Evolutionary conservation across 352 stramenopile species (phyloP).

Genomic region (Globisporangium canariense): DNA sequence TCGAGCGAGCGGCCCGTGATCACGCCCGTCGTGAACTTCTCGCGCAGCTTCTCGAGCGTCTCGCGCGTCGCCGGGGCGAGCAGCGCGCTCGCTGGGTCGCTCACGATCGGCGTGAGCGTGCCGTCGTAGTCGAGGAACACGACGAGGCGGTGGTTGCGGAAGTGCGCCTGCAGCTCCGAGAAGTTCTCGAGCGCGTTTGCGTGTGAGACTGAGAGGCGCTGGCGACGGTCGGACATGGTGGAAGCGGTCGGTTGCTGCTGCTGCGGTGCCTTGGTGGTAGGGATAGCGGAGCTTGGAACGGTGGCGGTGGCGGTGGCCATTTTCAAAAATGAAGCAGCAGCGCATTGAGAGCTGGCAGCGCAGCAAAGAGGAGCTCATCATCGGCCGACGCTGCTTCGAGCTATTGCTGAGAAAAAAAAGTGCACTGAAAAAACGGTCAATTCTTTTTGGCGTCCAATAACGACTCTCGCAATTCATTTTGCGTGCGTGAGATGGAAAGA

Average conservation of each 20-base stretch:
- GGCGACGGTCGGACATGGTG: constrained; percentile 15
- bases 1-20: constrained; percentile 83
- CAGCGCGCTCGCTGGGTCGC: constrained; percentile 70
- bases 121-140: constrained; percentile 90
- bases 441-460: constrained; percentile 13
- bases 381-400: not conserved
- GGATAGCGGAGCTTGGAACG: not conserved
- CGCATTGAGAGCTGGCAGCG: not conserved
- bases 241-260: not conserved
- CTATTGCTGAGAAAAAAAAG: constrained; percentile 5
- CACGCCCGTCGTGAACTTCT: constrained; percentile 82
- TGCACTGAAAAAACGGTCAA: constrained; percentile 7
- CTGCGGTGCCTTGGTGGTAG: not conserved
- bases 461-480: not conserved
- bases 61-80: constrained; percentile 62
- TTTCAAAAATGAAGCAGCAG: constrained; percentile 16
- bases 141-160: constrained; percentile 61
- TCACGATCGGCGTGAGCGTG: constrained; percentile 89
- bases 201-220: constrained; percentile 60
- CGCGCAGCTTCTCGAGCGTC: constrained; percentile 72
- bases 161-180: constrained; percentile 40
- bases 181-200: constrained; percentile 80
- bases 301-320: constrained; percentile 12
- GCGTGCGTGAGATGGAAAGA: not conserved
- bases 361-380: not conserved